phyloP scores from a whole-genome alignment of 2,329 filamentous ascomycete genomes.

The Botrytis pseudocinerea region DNA sequence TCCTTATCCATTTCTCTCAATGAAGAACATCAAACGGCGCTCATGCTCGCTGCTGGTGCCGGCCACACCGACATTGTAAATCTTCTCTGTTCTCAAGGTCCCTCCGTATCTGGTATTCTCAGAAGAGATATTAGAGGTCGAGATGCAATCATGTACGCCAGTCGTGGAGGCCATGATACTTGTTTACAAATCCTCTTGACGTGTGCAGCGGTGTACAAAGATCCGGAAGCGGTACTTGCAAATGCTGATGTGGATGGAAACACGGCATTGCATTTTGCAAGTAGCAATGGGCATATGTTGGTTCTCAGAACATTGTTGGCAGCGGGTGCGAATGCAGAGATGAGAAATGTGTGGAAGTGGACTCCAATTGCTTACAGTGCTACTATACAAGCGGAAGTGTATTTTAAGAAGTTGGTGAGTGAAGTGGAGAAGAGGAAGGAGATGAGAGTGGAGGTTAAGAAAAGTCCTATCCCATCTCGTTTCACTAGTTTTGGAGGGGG shows the following conservation, averaged over 20 bases:
- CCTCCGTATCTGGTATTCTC: slow-evolving; percentile 42
- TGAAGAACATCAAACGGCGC: slow-evolving; percentile 74
- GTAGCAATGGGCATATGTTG: slow-evolving; percentile 75
- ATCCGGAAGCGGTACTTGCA: slow-evolving; percentile 43
- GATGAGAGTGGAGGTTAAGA: slow-evolving; percentile 33
- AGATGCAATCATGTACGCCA: slow-evolving; percentile 71
- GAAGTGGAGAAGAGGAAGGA: slow-evolving; percentile 66
- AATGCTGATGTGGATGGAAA: slow-evolving; percentile 72
- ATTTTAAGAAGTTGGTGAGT: slow-evolving; percentile 73
- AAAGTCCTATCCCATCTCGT: background rate
- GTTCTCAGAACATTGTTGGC: slow-evolving; percentile 75
- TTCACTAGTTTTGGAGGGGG: slow-evolving; percentile 28
- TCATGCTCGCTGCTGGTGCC: slow-evolving; percentile 72
- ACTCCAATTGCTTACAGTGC: slow-evolving; percentile 80
- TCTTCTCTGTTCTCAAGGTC: slow-evolving; percentile 65
- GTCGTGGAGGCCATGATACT: slow-evolving; percentile 61
- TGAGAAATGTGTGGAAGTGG: slow-evolving; percentile 76
- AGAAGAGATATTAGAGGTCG: slow-evolving; percentile 67
- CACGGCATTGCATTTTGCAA: slow-evolving; percentile 84
- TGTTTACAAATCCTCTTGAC: slow-evolving; percentile 65
- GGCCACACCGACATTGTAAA: slow-evolving; percentile 75
- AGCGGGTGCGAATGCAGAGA: slow-evolving; percentile 73
- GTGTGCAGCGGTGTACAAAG: slow-evolving; percentile 48
- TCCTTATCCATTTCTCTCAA: slow-evolving; percentile 68
- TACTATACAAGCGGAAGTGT: slow-evolving; percentile 80